Conservation (phyloP, 2,329 filamentous ascomycete genomes). For the Aspergillus sp. region DNA sequence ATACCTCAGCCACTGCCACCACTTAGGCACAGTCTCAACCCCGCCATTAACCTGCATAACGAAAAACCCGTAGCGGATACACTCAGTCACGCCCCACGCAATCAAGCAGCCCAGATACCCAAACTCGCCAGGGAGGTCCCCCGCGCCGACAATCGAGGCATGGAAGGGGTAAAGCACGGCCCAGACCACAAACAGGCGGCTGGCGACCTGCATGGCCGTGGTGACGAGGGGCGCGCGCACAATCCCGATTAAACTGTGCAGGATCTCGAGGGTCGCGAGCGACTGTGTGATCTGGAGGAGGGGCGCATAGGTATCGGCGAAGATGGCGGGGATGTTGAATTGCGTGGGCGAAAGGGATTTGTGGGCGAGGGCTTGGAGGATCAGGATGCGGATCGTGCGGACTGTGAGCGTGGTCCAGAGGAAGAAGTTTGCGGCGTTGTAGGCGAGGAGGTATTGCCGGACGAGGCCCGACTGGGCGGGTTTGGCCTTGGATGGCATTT, state of each 20-base stretch:
- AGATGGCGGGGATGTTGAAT: slow-evolving; percentile 41
- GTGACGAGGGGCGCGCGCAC: slow-evolving; percentile 84
- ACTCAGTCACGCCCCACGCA: slow-evolving; percentile 89
- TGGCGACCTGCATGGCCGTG: slow-evolving; percentile 85
- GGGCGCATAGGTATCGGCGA: slow-evolving; percentile 47
- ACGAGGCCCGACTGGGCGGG: slow-evolving; percentile 46
- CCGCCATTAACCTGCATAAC: slow-evolving; percentile 59
- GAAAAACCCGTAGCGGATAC: slow-evolving; percentile 92
- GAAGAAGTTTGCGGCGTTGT: slow-evolving; percentile 75
- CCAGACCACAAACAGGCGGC: slow-evolving; percentile 87
- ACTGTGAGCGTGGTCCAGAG: slow-evolving; percentile 78
- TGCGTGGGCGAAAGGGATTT: slow-evolving; percentile 18
- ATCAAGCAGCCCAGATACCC: slow-evolving; percentile 57
- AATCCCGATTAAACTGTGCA: slow-evolving; percentile 76
- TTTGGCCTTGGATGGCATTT: neutral
- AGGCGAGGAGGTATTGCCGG: slow-evolving; percentile 72
- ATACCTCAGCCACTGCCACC: slow-evolving; percentile 64
- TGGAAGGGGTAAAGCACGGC: slow-evolving; percentile 75
- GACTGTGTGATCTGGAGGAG: slow-evolving; percentile 70
- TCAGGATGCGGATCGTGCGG: slow-evolving; percentile 60
- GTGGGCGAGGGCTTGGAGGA: slow-evolving; percentile 47
- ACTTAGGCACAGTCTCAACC: slow-evolving; percentile 56
- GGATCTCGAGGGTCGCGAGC: slow-evolving; percentile 75
- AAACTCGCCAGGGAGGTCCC: slow-evolving; percentile 35
- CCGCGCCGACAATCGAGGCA: slow-evolving; percentile 34